phyloP scores from a whole-genome alignment of 768 basidiomycete species.

The Hygrocybe coccinea region DNA sequence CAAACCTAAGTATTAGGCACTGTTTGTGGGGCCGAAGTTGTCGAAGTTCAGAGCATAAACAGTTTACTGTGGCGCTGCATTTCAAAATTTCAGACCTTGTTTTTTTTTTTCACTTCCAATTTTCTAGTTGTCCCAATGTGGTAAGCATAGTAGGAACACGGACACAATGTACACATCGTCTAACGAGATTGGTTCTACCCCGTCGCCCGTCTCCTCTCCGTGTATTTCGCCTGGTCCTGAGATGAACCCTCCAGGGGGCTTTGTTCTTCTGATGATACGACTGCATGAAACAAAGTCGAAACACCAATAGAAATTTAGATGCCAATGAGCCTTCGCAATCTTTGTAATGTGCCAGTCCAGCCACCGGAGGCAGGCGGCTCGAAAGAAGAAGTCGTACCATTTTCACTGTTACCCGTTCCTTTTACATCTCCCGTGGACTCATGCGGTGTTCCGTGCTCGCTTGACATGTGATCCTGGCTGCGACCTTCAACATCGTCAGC shows the following conservation, averaged over 20 bases:
- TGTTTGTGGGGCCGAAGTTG: background rate
- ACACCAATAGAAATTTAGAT: slow-evolving; percentile 52
- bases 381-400: slow-evolving; percentile 75
- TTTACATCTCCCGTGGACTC: background rate
- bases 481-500: slow-evolving; percentile 90
- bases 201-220: slow-evolving; percentile 25
- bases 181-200: slow-evolving; percentile 1
- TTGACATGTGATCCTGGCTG: slow-evolving; percentile 12
- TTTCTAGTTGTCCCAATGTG: background rate
- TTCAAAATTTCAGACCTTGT: background rate
- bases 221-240: slow-evolving; percentile 10
- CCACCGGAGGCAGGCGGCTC: slow-evolving; percentile 52
- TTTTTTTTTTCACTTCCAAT: slow-evolving; percentile 1
- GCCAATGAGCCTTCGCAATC: slow-evolving; percentile 64
- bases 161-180: background rate
- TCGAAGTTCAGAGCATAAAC: background rate
- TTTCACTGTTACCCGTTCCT: slow-evolving; percentile 34
- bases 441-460: background rate
- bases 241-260: slow-evolving; percentile 17
- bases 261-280: background rate
- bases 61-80: too few species aligned
- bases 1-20: too few species aligned
- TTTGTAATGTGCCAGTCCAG: slow-evolving; percentile 67
- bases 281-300: slow-evolving; percentile 30
- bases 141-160: background rate